phyloP scores from a whole-genome alignment of 768 basidiomycete genomes.

The Lactarius hengduanensis region DNA sequence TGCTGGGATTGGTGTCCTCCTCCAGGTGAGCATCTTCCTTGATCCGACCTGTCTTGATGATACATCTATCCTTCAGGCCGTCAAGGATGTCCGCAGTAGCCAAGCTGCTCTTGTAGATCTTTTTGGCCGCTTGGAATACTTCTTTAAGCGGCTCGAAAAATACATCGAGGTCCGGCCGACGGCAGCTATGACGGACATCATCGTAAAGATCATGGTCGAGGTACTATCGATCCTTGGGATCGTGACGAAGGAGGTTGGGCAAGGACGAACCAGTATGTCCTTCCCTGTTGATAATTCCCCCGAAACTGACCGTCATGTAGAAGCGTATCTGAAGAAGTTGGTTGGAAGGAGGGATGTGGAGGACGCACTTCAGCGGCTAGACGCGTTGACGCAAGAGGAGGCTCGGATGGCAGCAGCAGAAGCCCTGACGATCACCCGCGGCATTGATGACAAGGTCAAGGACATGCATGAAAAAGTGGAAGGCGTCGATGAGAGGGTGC shows the following conservation, averaged over 20 bases:
- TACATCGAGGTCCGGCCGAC: neutral
- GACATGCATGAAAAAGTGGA: neutral
- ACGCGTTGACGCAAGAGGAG: neutral
- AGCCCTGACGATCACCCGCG: neutral
- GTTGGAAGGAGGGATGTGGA: neutral
- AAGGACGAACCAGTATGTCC: neutral
- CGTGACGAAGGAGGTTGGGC: neutral
- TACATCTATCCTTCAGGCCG: neutral
- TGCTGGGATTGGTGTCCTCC: neutral
- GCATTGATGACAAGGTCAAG: neutral
- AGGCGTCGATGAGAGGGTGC: neutral
- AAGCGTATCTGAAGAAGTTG: neutral
- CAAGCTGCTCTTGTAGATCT: neutral
- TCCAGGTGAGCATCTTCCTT: neutral
- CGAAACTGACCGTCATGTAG: neutral
- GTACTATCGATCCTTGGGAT: neutral
- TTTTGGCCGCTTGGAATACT: neutral
- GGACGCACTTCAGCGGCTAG: neutral
- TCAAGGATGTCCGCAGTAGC: neutral
- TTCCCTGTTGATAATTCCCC: neutral
- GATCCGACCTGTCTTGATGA: neutral
- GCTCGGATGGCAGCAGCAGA: neutral
- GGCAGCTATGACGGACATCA: neutral
- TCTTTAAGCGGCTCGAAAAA: neutral
- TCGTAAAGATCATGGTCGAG: neutral